Evolutionary conservation across 176 grass and related monocot species (phyloP).

Genomic region (Puccinellia tenuiflora): DNA sequence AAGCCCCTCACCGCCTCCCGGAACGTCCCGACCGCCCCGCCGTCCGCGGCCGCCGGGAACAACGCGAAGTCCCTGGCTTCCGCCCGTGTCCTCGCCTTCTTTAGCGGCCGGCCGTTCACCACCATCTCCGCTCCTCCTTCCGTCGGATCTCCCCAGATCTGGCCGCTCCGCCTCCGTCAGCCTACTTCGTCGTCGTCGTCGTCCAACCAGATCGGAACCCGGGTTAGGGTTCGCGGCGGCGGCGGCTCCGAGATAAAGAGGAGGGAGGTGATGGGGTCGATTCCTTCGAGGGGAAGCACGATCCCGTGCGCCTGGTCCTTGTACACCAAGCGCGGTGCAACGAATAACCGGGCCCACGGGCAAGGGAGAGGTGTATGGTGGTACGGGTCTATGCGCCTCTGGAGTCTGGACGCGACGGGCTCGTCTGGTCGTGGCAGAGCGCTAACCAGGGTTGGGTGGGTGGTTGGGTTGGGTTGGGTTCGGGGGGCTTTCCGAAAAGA

Average conservation of each 20-base stretch:
- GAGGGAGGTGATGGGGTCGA: slow-evolving; percentile 43
- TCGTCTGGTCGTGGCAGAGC: slow-evolving; percentile 43
- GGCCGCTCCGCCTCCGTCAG: not conserved
- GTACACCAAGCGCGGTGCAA: not conserved
- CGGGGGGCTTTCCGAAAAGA: slow-evolving; percentile 43
- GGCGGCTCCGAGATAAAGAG: slow-evolving; percentile 41
- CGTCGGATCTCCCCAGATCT: slow-evolving; percentile 49
- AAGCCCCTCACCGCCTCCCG: slow-evolving; percentile 69
- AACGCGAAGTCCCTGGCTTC: slow-evolving; percentile 44
- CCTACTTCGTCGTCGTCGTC: slow-evolving; percentile 27
- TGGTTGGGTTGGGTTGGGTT: slow-evolving; percentile 27
- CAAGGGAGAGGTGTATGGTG: not conserved
- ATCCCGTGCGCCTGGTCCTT: slow-evolving; percentile 28
- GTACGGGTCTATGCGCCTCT: not conserved
- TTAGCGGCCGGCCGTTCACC: slow-evolving; percentile 89
- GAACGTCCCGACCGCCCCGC: slow-evolving; percentile 60
- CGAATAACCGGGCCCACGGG: slow-evolving; percentile 1
- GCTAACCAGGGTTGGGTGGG: slow-evolving; percentile 40
- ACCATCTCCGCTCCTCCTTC: slow-evolving; percentile 55
- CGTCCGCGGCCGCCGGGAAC: slow-evolving; percentile 37
- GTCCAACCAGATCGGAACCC: slow-evolving; percentile 50
- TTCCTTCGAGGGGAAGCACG: slow-evolving; percentile 51
- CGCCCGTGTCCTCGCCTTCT: slow-evolving; percentile 65
- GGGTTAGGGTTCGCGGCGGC: slow-evolving; percentile 74
- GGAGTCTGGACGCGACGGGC: not conserved